Evolutionary conservation across 2,329 filamentous ascomycete species (phyloP), one percentile per base, ranked within the genome.

Genomic region (Aspergillus fischeri): DNA sequence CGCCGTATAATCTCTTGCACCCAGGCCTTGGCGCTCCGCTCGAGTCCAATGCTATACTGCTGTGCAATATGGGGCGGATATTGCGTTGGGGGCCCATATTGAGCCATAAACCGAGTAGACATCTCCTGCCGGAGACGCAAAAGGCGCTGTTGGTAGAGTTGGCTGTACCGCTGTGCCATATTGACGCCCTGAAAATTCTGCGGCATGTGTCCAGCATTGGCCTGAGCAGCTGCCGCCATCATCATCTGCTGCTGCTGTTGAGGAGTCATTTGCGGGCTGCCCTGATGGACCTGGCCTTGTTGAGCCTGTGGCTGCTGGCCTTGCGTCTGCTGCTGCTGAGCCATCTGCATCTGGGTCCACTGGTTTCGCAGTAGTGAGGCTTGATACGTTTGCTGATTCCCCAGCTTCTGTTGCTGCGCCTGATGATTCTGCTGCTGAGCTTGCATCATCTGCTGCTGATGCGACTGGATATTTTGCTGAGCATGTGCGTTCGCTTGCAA

Each of bases 391-490:
- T 75, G 72, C 47, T 70, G 69, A 24, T 61, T 67, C 14, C 61
- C 59, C 35, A 69, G 65, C 51, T 68, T 67, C 42, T 67, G 65
- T 28, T 65, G 62, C 42, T 69, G 67, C 35, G 66, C 64, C 24
- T 68, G 69, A 8, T 72, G 66, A 32, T 71, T 67, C 29, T 71
- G 68, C 49, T 69, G 67, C 49, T 75, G 73, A 27, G 70, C 65
- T 51, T 76, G 73, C 49, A 75, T 63, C 51, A 73, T 67, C 49
- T 75, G 72, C 21, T 76, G 73, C 35, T 76, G 74, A 63, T 78
- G 69, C 54, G 70, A 72, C 60, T 73, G 77, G 35, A 75, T 78
- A 32, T 77, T 77, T 52, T 80, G 78, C 56, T 78, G 78, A 27
- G 75, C 76, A 52, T 78, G 77, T 53, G 70, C 70, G 70, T 67